Conservation (phyloP, 805 yeast genomes). For the Yamadazyma ubonensis region DNA sequence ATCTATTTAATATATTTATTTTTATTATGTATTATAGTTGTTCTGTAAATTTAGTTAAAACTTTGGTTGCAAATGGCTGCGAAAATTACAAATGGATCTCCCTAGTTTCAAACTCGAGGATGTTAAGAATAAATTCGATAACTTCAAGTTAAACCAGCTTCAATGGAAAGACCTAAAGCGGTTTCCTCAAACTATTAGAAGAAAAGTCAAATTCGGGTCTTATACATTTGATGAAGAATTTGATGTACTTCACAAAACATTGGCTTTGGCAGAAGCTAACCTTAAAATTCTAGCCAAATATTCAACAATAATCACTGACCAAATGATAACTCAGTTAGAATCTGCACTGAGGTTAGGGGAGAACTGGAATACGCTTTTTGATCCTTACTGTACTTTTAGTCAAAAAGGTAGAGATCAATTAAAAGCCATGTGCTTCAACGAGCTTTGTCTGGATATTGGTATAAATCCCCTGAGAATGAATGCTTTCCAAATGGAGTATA, state of each 20-base stretch:
- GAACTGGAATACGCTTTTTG: constrained; percentile 14
- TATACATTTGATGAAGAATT: constrained; percentile 41
- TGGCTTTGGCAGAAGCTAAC: constrained; percentile 17
- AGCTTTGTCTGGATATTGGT: constrained; percentile 9
- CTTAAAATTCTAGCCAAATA: constrained; percentile 19
- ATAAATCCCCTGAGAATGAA: not conserved
- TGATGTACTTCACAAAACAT: constrained; percentile 23
- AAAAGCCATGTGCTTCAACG: constrained; percentile 8
- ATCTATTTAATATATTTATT: too few relatives aligned
- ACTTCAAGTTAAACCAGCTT: constrained; percentile 5
- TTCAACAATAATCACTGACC: constrained; percentile 7
- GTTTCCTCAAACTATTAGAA: constrained; percentile 34
- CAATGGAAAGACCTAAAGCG: constrained; percentile 25
- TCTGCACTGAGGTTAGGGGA: constrained; percentile 2
- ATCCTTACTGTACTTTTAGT: constrained; percentile 21
- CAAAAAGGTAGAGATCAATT: constrained; percentile 9
- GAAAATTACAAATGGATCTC: constrained; percentile 12
- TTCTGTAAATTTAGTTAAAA: not conserved
- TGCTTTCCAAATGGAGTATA: constrained; percentile 5
- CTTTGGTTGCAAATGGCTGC: constrained; percentile 15
- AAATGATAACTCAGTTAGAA: not conserved
- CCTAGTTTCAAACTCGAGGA: not conserved
- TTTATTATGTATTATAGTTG: too few relatives aligned
- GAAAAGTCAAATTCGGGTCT: constrained; percentile 23
- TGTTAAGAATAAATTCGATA: constrained; percentile 3